These are phyloP conservation scores for Quercus variabilis DNA, from an alignment of 306 rosid genomes.

Conservation along the genomic window DNA sequence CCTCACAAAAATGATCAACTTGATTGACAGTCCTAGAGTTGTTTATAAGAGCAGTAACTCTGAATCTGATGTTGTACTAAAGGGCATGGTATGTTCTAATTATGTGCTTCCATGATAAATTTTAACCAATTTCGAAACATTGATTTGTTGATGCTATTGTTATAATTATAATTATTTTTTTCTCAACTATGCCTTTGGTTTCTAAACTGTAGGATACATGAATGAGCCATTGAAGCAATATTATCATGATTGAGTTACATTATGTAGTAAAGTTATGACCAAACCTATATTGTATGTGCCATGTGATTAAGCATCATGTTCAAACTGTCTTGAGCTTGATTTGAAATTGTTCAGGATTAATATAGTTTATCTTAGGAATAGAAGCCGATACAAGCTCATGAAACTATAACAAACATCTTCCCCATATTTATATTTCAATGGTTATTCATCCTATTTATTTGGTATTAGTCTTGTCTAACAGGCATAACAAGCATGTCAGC, in stretches of 20 bases:
- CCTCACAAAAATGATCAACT: slow-evolving; percentile 86
- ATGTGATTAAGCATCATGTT: not conserved
- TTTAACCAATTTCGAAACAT: not conserved
- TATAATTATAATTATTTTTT: not conserved
- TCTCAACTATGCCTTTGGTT: not conserved
- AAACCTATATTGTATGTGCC: not conserved
- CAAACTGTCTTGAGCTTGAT: not conserved
- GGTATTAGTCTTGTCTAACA: too few species aligned
- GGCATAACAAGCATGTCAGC: too few species aligned
- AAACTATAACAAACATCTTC: not conserved
- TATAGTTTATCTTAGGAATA: not conserved
- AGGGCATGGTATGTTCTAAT: slow-evolving; percentile 78
- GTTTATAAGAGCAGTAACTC: slow-evolving; percentile 54
- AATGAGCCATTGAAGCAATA: not conserved
- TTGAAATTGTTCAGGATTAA: not conserved
- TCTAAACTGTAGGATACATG: not conserved
- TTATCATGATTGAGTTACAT: not conserved
- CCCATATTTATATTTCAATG: too few species aligned
- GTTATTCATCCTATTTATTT: too few species aligned
- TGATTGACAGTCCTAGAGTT: slow-evolving; percentile 92
- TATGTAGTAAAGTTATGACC: too few species aligned
- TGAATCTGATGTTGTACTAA: slow-evolving; percentile 47
- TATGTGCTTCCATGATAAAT: not conserved
- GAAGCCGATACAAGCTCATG: not conserved
- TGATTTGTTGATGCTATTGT: not conserved